Conservation (phyloP, 331 rosid species). For the Acacia pycnantha region DNA sequence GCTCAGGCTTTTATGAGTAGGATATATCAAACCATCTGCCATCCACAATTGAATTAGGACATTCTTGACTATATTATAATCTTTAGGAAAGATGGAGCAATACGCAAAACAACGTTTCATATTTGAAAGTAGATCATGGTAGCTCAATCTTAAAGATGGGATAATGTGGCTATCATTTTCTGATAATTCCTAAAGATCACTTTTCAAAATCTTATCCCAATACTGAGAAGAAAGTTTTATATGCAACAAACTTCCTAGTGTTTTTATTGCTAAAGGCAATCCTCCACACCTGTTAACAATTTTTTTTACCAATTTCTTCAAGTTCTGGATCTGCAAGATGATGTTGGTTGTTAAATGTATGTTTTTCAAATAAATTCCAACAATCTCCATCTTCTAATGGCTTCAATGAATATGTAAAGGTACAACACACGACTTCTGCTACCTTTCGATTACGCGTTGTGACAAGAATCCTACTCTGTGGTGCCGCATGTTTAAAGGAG, state of each 20-base stretch:
- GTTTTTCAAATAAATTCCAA: slow-evolving; percentile 2
- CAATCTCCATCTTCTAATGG: neutral
- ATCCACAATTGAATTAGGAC: slow-evolving; percentile 11
- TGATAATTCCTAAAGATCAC: neutral
- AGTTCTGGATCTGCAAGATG: neutral
- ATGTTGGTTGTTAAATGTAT: neutral
- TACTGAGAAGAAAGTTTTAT: neutral
- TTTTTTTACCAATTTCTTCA: neutral
- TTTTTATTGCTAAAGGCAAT: slow-evolving; percentile 19
- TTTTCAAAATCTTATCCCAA: neutral
- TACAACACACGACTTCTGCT: neutral
- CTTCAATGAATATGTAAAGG: neutral
- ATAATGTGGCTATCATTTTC: neutral
- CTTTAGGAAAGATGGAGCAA: slow-evolving; percentile 14
- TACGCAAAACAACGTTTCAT: neutral
- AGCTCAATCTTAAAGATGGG: slow-evolving; percentile 11
- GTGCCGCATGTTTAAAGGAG: neutral
- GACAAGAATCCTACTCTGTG: neutral
- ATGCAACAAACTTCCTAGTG: neutral
- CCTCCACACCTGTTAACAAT: slow-evolving; percentile 9
- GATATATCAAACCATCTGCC: slow-evolving; percentile 16
- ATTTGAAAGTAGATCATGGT: neutral
- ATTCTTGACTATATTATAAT: neutral
- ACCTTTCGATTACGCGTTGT: neutral
- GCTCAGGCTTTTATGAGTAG: neutral